phyloP scores from a whole-genome alignment of 2,329 filamentous ascomycete genomes.

The Ophiostoma himal-ulmi region DNA sequence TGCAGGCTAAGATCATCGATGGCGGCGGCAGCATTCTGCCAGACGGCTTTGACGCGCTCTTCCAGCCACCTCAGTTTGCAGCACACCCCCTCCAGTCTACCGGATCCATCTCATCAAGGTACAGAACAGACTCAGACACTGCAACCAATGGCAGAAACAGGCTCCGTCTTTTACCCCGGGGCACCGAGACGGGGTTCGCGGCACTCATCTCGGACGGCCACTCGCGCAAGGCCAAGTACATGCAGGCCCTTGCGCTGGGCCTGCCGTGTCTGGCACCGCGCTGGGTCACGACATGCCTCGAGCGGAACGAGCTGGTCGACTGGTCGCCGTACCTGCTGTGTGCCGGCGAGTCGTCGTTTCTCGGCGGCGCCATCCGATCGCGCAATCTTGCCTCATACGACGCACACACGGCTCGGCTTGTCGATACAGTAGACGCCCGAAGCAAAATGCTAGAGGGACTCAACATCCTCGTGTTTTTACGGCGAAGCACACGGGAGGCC shows the following conservation, averaged over 20 bases:
- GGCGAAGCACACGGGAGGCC: slow-evolving; percentile 58
- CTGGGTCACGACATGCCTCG: slow-evolving; percentile 72
- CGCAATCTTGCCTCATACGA: slow-evolving; percentile 60
- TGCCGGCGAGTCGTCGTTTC: slow-evolving; percentile 70
- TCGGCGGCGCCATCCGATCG: slow-evolving; percentile 72
- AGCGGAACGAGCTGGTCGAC: slow-evolving; percentile 55
- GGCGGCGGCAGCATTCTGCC: slow-evolving; percentile 68
- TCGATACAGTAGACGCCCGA: slow-evolving; percentile 53
- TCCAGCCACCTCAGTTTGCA: slow-evolving; percentile 46
- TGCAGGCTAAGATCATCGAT: slow-evolving; percentile 58
- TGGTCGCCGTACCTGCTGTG: slow-evolving; percentile 82
- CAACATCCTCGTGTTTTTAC: slow-evolving; percentile 63
- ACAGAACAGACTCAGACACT: neutral
- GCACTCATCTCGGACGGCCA: slow-evolving; percentile 82
- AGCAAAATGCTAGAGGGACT: slow-evolving; percentile 58
- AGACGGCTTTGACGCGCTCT: slow-evolving; percentile 75
- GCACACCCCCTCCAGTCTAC: slow-evolving; percentile 25
- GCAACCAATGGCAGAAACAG: slow-evolving; percentile 23
- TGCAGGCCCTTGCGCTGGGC: slow-evolving; percentile 87
- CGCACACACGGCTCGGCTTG: slow-evolving; percentile 50
- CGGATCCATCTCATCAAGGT: neutral
- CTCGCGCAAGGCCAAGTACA: slow-evolving; percentile 82
- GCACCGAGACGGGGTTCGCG: slow-evolving; percentile 62
- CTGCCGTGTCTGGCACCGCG: slow-evolving; percentile 77
- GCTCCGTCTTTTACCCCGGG: slow-evolving; percentile 51